Conservation (phyloP, 257 asterid species). For the Ilex asprella region DNA sequence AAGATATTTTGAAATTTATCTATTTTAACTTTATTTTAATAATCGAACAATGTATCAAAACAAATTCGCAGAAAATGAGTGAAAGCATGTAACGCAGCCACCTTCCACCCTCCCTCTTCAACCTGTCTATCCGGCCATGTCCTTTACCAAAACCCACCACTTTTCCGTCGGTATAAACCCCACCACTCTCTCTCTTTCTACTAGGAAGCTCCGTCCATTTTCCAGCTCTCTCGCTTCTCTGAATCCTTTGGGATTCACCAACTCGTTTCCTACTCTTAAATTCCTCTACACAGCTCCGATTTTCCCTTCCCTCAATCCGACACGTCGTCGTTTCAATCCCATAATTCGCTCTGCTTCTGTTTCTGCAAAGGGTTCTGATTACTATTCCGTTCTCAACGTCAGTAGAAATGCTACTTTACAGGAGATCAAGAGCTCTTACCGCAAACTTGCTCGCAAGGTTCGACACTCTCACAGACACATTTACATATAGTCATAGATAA, state of each 20-base stretch:
- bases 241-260: neutral
- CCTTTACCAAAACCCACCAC: too few relatives aligned
- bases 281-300: conserved; percentile 10
- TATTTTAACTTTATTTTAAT: too few relatives aligned
- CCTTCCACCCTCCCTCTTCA: too few relatives aligned
- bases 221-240: neutral
- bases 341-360: conserved; percentile 28
- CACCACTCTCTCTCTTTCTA: too few relatives aligned
- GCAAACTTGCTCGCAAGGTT: conserved; percentile 95
- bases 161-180: too few relatives aligned
- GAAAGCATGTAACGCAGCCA: too few relatives aligned
- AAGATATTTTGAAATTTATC: too few relatives aligned
- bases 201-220: too few relatives aligned
- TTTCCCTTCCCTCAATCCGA: conserved; percentile 10
- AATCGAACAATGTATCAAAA: too few relatives aligned
- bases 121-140: too few relatives aligned
- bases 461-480: neutral
- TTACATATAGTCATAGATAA: too few relatives aligned
- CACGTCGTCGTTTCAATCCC: conserved; percentile 42
- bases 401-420: conserved; percentile 69
- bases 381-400: conserved; percentile 75
- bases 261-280: neutral
- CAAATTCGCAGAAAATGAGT: too few relatives aligned
- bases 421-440: conserved; percentile 82
- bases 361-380: conserved; percentile 34